Percentiles rank a stretch among this genome's conserved stretches.
These are phyloP conservation scores for Aquilaria agallochum DNA, from an alignment of 441 rosid species.

Conservation along the genomic window DNA sequence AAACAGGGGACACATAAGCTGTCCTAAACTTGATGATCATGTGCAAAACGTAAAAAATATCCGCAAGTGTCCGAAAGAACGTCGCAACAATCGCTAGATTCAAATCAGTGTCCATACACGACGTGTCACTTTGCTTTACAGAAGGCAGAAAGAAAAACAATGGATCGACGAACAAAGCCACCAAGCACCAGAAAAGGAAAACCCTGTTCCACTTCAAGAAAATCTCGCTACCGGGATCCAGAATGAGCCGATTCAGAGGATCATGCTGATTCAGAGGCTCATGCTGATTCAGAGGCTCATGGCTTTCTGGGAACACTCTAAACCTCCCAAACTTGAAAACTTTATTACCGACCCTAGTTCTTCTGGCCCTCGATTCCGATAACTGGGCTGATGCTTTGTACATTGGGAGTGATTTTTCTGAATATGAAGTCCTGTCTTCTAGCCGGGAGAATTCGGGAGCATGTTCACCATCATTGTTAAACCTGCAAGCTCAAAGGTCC, in stretches of 20 bases:
- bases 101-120: conserved; percentile 63
- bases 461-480: conserved; percentile 39
- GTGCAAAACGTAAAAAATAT: conserved; percentile 59
- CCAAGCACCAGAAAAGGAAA: conserved; percentile 71
- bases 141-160: conserved; percentile 80
- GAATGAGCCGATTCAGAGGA: conserved; percentile 38
- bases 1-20: conserved; percentile 72
- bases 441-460: conserved; percentile 16
- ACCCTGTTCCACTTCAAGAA: conserved; percentile 77
- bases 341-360: conserved; percentile 12
- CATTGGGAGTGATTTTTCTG: conserved; percentile 36
- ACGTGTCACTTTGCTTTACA: conserved; percentile 26
- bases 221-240: conserved; percentile 76
- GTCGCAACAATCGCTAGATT: conserved; percentile 71
- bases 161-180: conserved; percentile 79
- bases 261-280: too few relatives aligned
- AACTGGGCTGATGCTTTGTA: conserved; percentile 38
- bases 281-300: conserved; percentile 17
- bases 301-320: conserved; percentile 53
- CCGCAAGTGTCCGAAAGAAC: conserved; percentile 67
- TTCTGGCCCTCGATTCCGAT: conserved; percentile 29
- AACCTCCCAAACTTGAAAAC: conserved; percentile 42
- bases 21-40: conserved; percentile 70
- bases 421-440: conserved; percentile 11
- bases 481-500: conserved; percentile 26